Evolutionary conservation across 768 basidiomycete genomes (phyloP).

Genomic region (Ramaria sp.): DNA sequence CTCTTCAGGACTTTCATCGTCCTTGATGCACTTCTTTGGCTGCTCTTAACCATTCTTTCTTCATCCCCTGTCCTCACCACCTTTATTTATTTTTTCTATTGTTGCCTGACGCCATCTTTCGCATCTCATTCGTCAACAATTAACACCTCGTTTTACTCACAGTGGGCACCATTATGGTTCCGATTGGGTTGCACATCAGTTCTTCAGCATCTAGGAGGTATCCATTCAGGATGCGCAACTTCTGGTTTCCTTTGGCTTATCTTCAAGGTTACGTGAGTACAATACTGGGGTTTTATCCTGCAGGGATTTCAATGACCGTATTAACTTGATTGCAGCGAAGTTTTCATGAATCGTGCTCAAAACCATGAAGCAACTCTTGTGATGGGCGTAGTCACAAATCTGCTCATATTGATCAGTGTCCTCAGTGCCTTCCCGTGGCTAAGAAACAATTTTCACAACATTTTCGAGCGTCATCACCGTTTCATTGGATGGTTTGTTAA

Average conservation of each 20-base stretch:
- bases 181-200: constrained; percentile 65
- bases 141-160: background rate
- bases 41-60: too few relatives aligned
- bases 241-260: constrained; percentile 65
- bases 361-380: constrained; percentile 48
- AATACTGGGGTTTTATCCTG: background rate
- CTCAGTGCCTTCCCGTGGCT: constrained; percentile 70
- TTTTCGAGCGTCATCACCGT: constrained; percentile 73
- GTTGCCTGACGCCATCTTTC: too few relatives aligned
- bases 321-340: constrained; percentile 25
- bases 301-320: background rate
- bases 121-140: too few relatives aligned
- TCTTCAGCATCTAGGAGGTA: constrained; percentile 68
- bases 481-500: constrained; percentile 56
- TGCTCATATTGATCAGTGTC: constrained; percentile 48
- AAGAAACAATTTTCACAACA: constrained; percentile 70
- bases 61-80: too few relatives aligned
- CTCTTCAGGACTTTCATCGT: background rate
- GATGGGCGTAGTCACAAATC: constrained; percentile 49
- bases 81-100: too few relatives aligned
- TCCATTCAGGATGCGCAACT: constrained; percentile 65
- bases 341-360: constrained; percentile 36
- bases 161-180: constrained; percentile 70
- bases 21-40: background rate
- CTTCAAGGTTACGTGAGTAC: constrained; percentile 33